Conservation (phyloP, 257 asterid genomes). For the Apocynum venetum region DNA sequence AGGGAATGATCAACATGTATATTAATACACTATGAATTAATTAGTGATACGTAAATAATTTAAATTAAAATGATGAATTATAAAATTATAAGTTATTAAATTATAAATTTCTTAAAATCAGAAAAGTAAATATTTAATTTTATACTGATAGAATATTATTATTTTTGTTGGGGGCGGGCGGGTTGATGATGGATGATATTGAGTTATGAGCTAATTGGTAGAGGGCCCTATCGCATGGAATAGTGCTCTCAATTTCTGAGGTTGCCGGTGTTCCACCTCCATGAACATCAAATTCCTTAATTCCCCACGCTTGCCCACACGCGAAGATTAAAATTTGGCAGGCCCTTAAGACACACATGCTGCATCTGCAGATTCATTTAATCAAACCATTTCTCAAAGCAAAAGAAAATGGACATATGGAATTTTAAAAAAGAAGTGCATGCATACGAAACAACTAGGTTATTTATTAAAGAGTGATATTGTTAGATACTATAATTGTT, state of each 20-base stretch:
- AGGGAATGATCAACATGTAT: too few species aligned
- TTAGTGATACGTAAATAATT: too few species aligned
- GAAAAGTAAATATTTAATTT: too few species aligned
- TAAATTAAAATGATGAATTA: too few species aligned
- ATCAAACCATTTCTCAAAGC: background rate
- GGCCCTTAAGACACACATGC: background rate
- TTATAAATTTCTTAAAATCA: too few species aligned
- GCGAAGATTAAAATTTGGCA: background rate
- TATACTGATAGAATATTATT: too few species aligned
- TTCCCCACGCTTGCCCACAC: conserved; percentile 3
- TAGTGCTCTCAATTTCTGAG: background rate
- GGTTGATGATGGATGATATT: background rate
- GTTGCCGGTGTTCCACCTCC: background rate
- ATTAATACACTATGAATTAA: too few species aligned
- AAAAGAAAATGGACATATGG: too few species aligned
- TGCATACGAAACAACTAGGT: too few species aligned
- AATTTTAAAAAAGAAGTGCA: too few species aligned
- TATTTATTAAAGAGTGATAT: background rate
- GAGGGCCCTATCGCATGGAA: background rate
- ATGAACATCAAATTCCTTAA: background rate
- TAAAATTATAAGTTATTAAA: too few species aligned
- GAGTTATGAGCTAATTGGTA: background rate
- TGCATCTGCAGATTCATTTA: background rate
- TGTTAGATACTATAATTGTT: background rate
- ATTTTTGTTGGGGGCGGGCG: background rate